Base-by-base conservation (phyloP, 148 eudicot species). In the Drosera capensis region DNA sequence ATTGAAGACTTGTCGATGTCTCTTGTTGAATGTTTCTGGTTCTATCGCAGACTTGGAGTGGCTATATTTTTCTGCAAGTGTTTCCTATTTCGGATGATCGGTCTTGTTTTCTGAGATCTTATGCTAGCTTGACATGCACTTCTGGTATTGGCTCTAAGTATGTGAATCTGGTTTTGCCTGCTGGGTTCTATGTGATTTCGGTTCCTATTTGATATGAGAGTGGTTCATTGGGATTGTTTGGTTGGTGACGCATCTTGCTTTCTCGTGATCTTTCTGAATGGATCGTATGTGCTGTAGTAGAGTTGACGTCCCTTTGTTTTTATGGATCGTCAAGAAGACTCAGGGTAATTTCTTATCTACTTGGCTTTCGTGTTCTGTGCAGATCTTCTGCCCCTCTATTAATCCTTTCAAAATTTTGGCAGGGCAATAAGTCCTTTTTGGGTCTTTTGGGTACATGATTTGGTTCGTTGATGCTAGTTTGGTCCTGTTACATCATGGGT, bases 91-190 rank as follows among this genome's bases (percentile, higher is more conserved):
- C 43, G 45, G 73, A 62, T 54, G 58, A 46, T 68, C 68, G 49
- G 45, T 63, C 59, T 53, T 73, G 71, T 67, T 75, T 65, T 61
- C 46, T 72, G 70, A 64, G 65, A 54, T 56, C 67, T 71, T 67
- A 43, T 78, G 79, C 68, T 77, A 69, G 74, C 66, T 70, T 71
- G 71, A 71, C 60, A 57, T 67, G 50, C 61, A 52, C 56, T 8
- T 63, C 57, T 70, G 70, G 61, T 62, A 52, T 75, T 65, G 65
- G 74, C 43, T 63, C 68, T 68, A 57, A 43, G 47, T 28, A 55
- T 58, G 29, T n/a, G n/a, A n/a, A n/a, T n/a, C n/a, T n/a, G n/a
- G n/a, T n/a, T n/a, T n/a, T 59, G 40, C 59, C 42, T 75, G 71
- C 68, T 66, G 43, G 56, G 61, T 55, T 35, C 62, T 58, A 56